These are phyloP conservation scores for Cercospora zeae-maydis DNA, from an alignment of 2,329 filamentous ascomycete genomes.

Conservation along the genomic window DNA sequence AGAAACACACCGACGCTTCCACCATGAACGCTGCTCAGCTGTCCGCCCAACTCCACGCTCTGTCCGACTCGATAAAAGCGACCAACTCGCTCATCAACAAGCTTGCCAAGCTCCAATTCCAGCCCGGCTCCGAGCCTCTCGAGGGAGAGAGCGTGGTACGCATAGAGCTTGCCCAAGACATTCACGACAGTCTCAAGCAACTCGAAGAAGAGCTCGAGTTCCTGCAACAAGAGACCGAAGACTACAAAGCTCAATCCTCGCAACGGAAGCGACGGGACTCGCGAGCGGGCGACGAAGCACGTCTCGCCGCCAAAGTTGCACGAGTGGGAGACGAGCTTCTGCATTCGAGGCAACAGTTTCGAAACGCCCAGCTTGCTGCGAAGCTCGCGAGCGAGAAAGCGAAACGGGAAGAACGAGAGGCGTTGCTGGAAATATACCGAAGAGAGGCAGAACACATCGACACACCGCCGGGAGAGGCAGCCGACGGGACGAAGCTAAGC, in stretches of 20 bases:
- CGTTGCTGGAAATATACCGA: slow-evolving; percentile 22
- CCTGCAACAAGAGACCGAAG: slow-evolving; percentile 71
- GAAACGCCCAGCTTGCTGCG: slow-evolving; percentile 75
- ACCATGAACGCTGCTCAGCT: slow-evolving; percentile 28
- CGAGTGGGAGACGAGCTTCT: slow-evolving; percentile 68
- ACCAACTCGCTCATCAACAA: slow-evolving; percentile 55
- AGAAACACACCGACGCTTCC: slow-evolving; percentile 1
- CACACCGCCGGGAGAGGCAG: slow-evolving; percentile 18
- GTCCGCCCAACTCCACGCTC: slow-evolving; percentile 30
- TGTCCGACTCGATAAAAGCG: slow-evolving; percentile 53
- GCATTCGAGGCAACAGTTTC: slow-evolving; percentile 65
- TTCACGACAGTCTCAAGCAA: slow-evolving; percentile 71
- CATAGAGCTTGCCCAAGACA: slow-evolving; percentile 73
- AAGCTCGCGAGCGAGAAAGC: slow-evolving; percentile 71
- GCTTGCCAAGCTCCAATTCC: slow-evolving; percentile 58
- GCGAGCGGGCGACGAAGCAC: slow-evolving; percentile 42
- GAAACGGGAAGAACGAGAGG: slow-evolving; percentile 69
- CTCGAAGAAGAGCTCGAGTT: slow-evolving; percentile 81
- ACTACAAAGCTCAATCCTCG: slow-evolving; percentile 47
- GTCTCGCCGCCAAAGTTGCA: slow-evolving; percentile 63
- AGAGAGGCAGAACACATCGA: slow-evolving; percentile 42
- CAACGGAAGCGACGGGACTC: slow-evolving; percentile 38
- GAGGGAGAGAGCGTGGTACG: slow-evolving; percentile 56
- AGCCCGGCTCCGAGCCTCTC: slow-evolving; percentile 58
- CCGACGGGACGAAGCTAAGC: slow-evolving; percentile 27